Base-by-base conservation (phyloP, 2,329 filamentous ascomycete genomes). In the Daldinia sp. region DNA sequence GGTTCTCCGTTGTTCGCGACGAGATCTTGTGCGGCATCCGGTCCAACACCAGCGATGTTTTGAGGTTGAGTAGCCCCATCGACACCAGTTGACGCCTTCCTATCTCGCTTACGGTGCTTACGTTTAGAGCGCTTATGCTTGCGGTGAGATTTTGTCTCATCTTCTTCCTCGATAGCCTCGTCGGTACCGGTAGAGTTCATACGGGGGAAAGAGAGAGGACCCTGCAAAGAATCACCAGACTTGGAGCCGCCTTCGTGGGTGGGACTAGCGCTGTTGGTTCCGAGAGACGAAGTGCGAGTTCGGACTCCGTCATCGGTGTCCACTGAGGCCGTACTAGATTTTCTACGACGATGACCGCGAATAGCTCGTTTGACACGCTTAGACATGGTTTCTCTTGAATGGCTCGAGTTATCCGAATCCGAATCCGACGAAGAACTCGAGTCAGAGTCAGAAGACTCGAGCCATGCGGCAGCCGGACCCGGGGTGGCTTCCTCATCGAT, bases 401-500 rank as follows among this genome's bases (percentile, higher is more conserved):
- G 79, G 64, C 87, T 86, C 1, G 90, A 92, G 50, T 83, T 83
- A 62, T 91, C 90, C 0, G 90, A 91, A 68, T 94, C 91, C 11
- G 87, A 87, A 53, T 80, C 81, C 0, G 85, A 88, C 0, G 85
- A 87, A 10, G 84, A 83, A 58, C 79, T 81, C 52, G 79, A 79
- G 27, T 85, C 82, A 1, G 82, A 85, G 68, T 81, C 84, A 2
- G 89, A 91, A 0, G 88, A 87, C 67, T 95, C 91, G 72, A 97
- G 85, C 78, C 94, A 92, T 29, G 91, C 90, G 15, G 91, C 90
- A 10, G 94, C 85, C 0, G 95, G 89, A 67, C 94, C 94, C 19
- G 94, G 94, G 45, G 92, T 90, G 0, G 92, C 89, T 75, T 97
- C 94, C 71, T 95, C 93, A 70, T 97, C 94, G 66, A 97, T 95